Percentiles rank a stretch among this genome's conserved stretches.
Evolutionary conservation across 345 rosid genomes (phyloP).

Genomic region (Salix caprea): DNA sequence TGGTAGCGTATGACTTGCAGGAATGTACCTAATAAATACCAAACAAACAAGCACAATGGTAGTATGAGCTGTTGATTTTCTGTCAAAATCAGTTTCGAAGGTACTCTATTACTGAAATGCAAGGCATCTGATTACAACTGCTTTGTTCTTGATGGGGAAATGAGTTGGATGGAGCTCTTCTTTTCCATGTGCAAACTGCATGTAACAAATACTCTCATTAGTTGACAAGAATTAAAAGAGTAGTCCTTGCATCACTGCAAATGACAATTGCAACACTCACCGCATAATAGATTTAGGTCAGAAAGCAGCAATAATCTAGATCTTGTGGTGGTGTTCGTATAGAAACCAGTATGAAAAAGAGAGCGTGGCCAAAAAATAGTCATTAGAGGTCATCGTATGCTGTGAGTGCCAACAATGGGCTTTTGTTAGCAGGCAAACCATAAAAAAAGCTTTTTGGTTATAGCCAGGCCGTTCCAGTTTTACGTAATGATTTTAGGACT

Average conservation of each 20-base stretch:
- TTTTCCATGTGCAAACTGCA: slow-evolving; percentile 51
- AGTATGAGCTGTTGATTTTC: background rate
- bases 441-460: too few relatives aligned
- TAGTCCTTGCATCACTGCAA: background rate
- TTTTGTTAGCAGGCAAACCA: background rate
- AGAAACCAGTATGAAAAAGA: background rate
- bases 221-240: background rate
- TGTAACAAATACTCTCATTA: background rate
- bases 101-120: background rate
- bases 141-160: slow-evolving; percentile 27
- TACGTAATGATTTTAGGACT: background rate
- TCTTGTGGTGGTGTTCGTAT: background rate
- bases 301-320: background rate
- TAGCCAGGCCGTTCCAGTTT: background rate
- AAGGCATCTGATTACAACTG: slow-evolving; percentile 30
- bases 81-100: background rate
- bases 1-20: slow-evolving; percentile 21
- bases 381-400: background rate
- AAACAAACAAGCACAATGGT: slow-evolving; percentile 6
- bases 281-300: background rate
- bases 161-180: slow-evolving; percentile 36
- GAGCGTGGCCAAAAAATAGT: background rate
- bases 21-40: slow-evolving; percentile 19
- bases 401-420: background rate
- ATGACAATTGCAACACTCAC: background rate